Base-by-base conservation (phyloP, 352 stramenopile species). In the Globisporangium echinulatum region DNA sequence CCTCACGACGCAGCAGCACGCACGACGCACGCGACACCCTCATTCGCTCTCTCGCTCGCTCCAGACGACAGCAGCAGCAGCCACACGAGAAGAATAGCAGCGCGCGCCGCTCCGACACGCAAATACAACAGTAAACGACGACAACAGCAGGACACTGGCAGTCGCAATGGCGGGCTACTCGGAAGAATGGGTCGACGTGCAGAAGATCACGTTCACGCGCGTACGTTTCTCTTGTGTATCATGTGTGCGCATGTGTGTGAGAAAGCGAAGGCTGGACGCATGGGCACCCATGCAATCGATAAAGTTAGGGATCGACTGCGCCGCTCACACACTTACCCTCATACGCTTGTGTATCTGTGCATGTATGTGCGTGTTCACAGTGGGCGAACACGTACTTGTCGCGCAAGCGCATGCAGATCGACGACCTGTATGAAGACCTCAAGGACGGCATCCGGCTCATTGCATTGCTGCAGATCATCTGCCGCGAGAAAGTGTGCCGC, bases 191-290 rank as follows among this genome's bases (percentile, higher is more conserved):
- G 81, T 96, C 50, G 85, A 92, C 59, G 81, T 97, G 51, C 89
- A 97, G 74, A 96, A 95, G 69, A 96, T 79, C 71, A 96, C 89
- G 7, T 97, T 97, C 71, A 97, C 88, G 37, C 70, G 88, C 69
- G 85, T 94, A 56, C 73, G 64, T 74, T n/a, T 33, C 25, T 33
- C 37, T 14, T 14, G 43, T 4, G 8, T 17, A 14, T 37, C 46
- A 5, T 19, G 2, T 40, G 49, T 48, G 3, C 1, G 10, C 49
- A 48, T 65, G 51, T 1, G 9, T 19, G 10, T 3, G 33, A 17
- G 36, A 11, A 10, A 8, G 15, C 10, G 25, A 33, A 33, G 25
- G 25, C 25, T 25, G 25, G 25, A 25, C 25, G 25, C 25, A 25
- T 33, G 25, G 25, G 25, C 25, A 33, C 25, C 25, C 25, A 33